Evolutionary conservation across 345 rosid genomes (phyloP), one percentile per base, ranked within the genome.

Genomic region (Lepidium didymum): DNA sequence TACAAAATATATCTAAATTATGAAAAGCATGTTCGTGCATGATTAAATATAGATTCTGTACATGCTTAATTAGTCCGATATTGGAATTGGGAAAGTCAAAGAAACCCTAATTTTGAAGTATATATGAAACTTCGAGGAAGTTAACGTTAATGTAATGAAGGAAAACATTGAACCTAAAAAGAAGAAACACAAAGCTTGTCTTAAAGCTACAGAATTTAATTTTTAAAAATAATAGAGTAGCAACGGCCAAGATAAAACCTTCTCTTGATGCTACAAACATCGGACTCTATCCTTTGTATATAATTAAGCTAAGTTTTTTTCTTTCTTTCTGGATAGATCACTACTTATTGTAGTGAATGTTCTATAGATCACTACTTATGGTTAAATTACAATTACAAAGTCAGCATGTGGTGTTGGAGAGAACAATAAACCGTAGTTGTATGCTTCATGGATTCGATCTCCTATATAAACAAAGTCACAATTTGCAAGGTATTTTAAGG

Each of bases 211-310:
- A 23, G 36, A 55, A 27, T 55, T 18, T 14, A 12, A 12, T 14
- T 54, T 16, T 21, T n/a, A 29, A 25, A 27, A 56, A 55, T 38
- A 36, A 44, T 64, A 34, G 37, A 72, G 62, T 37, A 65, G 19
- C 16, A 34, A 57, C 49, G 64, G 78, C 29, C 72, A 44, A 54
- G 81, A 57, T 69, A 58, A n/a, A 3, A 66, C 75, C 75, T 70
- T 62, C 75, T 69, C 57, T 62, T 53, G 69, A 16, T 35, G 23
- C 68, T 45, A 70, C 47, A 42, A 70, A 41, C 16, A 11, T 19
- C 27, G 16, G 54, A 8, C 37, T 40, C 31, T 7, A n/a, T 8
- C 27, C 27, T 25, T 25, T 25, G 3, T 70, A 21, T 37, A 25
- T 13, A 16, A 46, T 41, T 43, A 14, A 10, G 42, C 42, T 29